Conservation (phyloP, 225 moss, liverwort and hornwort species). For the Asterella californica region DNA sequence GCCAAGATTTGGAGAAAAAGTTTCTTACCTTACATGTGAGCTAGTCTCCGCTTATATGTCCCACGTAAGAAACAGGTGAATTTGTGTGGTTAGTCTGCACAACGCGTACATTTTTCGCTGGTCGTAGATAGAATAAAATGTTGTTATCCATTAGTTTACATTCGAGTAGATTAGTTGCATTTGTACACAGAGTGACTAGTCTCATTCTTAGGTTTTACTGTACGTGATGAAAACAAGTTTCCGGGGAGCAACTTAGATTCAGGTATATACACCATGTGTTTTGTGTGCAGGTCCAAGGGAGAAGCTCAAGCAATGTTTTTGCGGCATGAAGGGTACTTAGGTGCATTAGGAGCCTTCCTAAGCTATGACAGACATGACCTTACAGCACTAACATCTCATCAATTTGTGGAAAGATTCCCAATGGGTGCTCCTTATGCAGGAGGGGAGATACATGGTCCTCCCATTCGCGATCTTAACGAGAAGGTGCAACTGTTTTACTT, state of each 20-base stretch:
- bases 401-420: conserved; percentile 92
- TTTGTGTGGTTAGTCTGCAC: not conserved
- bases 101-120: too few relatives aligned
- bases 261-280: not conserved
- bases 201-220: not conserved
- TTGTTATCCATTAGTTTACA: not conserved
- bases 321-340: conserved; percentile 89
- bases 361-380: conserved; percentile 97
- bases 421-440: conserved; percentile 93
- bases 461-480: conserved; percentile 83
- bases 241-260: too few relatives aligned
- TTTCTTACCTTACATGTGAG: too few relatives aligned
- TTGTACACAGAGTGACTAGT: not conserved
- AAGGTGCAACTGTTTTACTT: conserved; percentile 35
- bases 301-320: conserved; percentile 96
- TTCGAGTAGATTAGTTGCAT: not conserved
- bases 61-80: not conserved
- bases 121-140: not conserved
- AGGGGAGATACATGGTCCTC: conserved; percentile 87
- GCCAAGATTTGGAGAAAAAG: too few relatives aligned
- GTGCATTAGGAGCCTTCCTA: conserved; percentile 86
- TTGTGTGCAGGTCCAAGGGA: conserved; percentile 68
- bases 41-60: not conserved
- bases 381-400: conserved; percentile 68
- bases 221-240: not conserved